Base-by-base conservation (phyloP, 495 filamentous ascomycete species). In the Chaetomidium leptoderma region DNA sequence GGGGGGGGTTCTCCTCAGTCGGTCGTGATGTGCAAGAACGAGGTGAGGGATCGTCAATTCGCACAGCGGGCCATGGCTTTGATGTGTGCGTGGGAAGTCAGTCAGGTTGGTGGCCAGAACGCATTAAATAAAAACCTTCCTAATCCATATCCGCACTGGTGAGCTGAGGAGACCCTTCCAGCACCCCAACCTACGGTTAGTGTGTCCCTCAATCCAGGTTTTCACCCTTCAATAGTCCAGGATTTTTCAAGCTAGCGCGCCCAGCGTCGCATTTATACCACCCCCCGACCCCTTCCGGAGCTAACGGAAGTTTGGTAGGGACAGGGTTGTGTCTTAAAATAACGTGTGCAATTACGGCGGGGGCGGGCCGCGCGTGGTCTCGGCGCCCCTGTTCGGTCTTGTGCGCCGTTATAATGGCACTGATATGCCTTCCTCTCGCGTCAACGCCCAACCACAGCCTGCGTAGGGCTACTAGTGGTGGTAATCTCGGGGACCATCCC, bases 171-270 rank as follows among this genome's bases (percentile, higher is more conserved):
- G 26, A 39, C n/a, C 50, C 21, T 59, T 48, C 44, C 42, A 42
- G 35, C 42, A 54, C 39, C 37, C 48, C 27, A 53, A 27, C 21
- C 56, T 40, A 37, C 39, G 50, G 49, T 60, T 49, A 51, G 37
- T 56, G 51, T 52, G 46, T 29, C 26, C 46, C 21, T 17, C 35
- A 57, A 57, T 53, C 59, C 59, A 37, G 59, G 59, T 52, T 61
- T 61, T 49, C 29, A n/a, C 52, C 29, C 40, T 55, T 61, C 59
- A 61, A 57, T 61, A 57, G 52, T 56, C 45, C 52, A 61, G 53
- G 58, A 46, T 61, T 53, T 61, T 53, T 24, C 33, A 39, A 47
- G 53, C 53, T 61, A 57, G 47, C 47, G 47, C 46, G 23, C 35
- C 39, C 42, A 57, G 40, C 37, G 59, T 61, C 13, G 59, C 59